Conservation (phyloP, 805 yeast species). For the Ogataea ganodermae region DNA sequence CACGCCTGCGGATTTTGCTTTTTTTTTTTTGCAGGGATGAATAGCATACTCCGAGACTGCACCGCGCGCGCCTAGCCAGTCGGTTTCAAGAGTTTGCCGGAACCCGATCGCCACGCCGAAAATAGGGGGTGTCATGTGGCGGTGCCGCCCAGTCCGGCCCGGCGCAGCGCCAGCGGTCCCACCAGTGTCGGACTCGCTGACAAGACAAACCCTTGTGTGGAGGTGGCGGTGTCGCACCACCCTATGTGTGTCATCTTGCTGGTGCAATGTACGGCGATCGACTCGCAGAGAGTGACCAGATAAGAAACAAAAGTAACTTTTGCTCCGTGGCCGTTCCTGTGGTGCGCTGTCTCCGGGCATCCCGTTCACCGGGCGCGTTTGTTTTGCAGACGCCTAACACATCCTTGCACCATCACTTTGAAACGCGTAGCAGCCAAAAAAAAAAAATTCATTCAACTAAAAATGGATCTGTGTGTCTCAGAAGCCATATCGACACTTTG, state of each 20-base stretch:
- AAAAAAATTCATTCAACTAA: too few species aligned
- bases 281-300: too few species aligned
- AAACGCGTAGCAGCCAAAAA: too few species aligned
- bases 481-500: too few species aligned
- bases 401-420: too few species aligned
- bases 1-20: background rate
- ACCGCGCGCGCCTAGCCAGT: background rate
- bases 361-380: too few species aligned
- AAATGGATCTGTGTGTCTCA: too few species aligned
- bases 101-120: background rate
- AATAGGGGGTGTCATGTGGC: conserved; percentile 2
- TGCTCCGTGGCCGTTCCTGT: too few species aligned
- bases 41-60: conserved; percentile 1
- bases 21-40: background rate
- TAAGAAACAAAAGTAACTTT: too few species aligned
- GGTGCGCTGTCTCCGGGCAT: too few species aligned
- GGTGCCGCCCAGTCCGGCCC: background rate
- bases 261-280: background rate
- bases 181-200: background rate
- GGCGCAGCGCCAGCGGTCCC: background rate
- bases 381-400: too few species aligned
- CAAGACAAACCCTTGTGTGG: background rate
- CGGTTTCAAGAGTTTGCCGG: conserved; percentile 1
- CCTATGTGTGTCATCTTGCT: background rate
- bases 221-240: conserved; percentile 3